Evolutionary conservation across 2,329 filamentous ascomycete genomes (phyloP), one percentile per base, ranked within the genome.

Genomic region (Aspergillus pseudoglaucus): DNA sequence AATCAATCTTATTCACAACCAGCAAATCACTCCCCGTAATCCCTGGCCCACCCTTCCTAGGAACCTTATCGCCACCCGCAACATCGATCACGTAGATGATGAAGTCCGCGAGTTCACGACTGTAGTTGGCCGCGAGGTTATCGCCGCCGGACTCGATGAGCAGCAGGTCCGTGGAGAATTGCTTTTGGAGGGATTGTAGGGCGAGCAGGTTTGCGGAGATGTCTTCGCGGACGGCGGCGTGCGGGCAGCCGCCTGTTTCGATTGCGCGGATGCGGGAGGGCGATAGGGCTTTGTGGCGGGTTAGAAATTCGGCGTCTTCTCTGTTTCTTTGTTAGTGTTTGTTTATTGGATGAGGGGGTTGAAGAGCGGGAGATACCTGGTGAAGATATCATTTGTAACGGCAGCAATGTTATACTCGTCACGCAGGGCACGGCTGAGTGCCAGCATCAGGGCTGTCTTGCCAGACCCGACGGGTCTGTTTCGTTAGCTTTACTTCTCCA

Each of bases 31-130:
- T 93, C 73, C 96, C 91, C 4, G 93, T 98, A 66, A 98, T 98
- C 1, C 93, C 93, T 0, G 93, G 93, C 0, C 93, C 93, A 23
- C 93, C 93, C 74, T 98, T 98, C 23, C 93, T 75, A 0, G 93
- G 93, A 44, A 98, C 85, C 79, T 98, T 98, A 70, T 98, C 93
- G 10, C 93, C 93, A 18, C 93, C 93, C 47, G 84, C 87, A 15
- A 98, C 93, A 70, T 98, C 93, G 59, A 98, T 97, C 25, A 98
- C 93, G 68, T 98, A 98, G 71, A 98, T 85, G 70, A 98, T 98
- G 68, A 87, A 98, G 69, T 98, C 93, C 1, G 93, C 93, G 56
- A 98, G 76, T 72, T 98, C 93, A 49, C 93, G 80, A 47, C 82
- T 88, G 78, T 98, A 98, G 75, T 98, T 98, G 3, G 93, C 93